A percentile compares a stretch with the other conserved stretches of the same genome.
Conservation (phyloP, 1,284 basidiomycete species). For the Fomitopsis pinicola region DNA sequence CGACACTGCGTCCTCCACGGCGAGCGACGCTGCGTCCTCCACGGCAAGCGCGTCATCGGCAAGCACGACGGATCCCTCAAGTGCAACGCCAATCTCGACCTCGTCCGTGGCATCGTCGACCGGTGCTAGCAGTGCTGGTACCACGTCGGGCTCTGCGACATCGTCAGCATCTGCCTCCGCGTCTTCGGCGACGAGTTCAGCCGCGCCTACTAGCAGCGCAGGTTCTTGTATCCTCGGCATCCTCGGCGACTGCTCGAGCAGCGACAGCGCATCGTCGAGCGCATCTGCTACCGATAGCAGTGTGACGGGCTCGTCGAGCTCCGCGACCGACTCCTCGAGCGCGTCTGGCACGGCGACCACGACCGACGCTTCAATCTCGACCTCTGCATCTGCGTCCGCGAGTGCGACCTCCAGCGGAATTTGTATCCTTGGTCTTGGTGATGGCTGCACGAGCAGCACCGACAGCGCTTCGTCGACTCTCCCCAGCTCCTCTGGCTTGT, state of each 20-base stretch:
- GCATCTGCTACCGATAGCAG: neutral
- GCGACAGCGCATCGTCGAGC: neutral
- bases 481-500: neutral
- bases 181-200: neutral
- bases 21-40: neutral
- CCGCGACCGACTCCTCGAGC: neutral
- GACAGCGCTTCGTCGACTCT: neutral
- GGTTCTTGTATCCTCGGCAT: neutral
- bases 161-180: neutral
- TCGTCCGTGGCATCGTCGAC: neutral
- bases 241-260: neutral
- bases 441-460: neutral
- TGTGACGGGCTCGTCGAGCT: neutral
- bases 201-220: neutral
- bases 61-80: neutral
- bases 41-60: neutral
- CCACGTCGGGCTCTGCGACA: neutral
- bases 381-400: neutral
- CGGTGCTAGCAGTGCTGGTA: neutral
- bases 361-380: neutral
- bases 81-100: neutral
- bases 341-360: neutral
- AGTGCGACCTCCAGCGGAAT: neutral
- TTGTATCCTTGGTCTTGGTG: neutral
- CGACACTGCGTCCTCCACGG: conserved; percentile 1